These are phyloP conservation scores for Copromyces sp. DNA, from an alignment of 495 filamentous ascomycete genomes.

Conservation along the genomic window DNA sequence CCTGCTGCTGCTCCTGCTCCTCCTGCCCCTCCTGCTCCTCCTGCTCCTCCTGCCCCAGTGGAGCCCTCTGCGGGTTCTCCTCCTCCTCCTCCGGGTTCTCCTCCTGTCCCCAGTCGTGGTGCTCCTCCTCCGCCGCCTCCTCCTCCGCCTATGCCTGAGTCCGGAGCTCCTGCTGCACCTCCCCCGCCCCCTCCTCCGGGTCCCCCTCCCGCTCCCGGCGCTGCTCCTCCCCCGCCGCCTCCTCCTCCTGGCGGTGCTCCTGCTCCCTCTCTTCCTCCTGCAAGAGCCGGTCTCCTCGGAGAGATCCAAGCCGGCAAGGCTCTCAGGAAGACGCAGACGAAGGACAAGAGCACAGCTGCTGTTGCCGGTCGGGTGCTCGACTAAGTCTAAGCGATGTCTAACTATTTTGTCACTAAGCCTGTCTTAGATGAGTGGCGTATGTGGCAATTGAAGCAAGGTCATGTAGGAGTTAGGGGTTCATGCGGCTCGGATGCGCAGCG, in stretches of 20 bases:
- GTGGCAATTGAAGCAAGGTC: neutral
- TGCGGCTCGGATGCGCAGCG: neutral
- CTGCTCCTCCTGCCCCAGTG: slow-evolving; percentile 24
- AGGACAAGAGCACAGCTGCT: slow-evolving; percentile 63
- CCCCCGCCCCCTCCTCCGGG: slow-evolving; percentile 47
- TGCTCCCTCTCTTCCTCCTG: slow-evolving; percentile 14
- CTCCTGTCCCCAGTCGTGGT: slow-evolving; percentile 32
- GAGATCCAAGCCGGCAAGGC: slow-evolving; percentile 71
- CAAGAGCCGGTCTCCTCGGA: slow-evolving; percentile 56
- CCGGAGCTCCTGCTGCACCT: slow-evolving; percentile 22
- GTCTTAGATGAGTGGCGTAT: slow-evolving; percentile 13
- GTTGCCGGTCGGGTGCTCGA: slow-evolving; percentile 60
- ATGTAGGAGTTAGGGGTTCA: neutral
- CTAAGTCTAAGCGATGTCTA: slow-evolving; percentile 16
- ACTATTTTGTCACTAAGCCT: neutral
- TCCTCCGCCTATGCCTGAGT: slow-evolving; percentile 32
- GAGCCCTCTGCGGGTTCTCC: slow-evolving; percentile 26
- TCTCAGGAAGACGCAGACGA: slow-evolving; percentile 74
- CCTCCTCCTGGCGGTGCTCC: slow-evolving; percentile 36
- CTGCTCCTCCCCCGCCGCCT: slow-evolving; percentile 44
- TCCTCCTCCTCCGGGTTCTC: slow-evolving; percentile 30
- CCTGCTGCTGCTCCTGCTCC: slow-evolving; percentile 25
- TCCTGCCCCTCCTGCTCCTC: slow-evolving; percentile 25
- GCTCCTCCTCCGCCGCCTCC: slow-evolving; percentile 40
- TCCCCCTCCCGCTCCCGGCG: slow-evolving; percentile 42